Evolutionary conservation across 768 basidiomycete genomes (phyloP), one percentile per base, ranked within the genome.

Genomic region (Suillus plorans): DNA sequence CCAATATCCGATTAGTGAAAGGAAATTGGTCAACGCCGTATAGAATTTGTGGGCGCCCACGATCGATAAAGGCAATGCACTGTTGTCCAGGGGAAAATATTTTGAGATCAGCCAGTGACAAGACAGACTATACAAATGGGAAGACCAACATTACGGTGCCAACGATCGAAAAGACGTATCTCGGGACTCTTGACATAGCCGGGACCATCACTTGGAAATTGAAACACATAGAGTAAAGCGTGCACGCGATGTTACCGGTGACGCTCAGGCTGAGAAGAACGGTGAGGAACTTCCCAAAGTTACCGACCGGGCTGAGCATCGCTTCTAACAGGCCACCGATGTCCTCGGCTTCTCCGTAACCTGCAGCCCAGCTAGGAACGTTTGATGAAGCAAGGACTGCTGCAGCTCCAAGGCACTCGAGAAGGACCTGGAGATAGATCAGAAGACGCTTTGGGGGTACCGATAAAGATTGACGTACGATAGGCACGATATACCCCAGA

Each of bases 211-310:
- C 81, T 71, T 94, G 92, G 67, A 92, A 79, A 71, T 86, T 89
- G 64, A 94, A 81, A 67, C 87, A 85, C 64, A 90, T 84, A 52
- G 89, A 92, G 75, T 97, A 97, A 66, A 94, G 87, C 7, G 91
- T 90, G 3, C 89, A 86, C 1, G 92, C 90, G 53, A 92, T 89
- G 77, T 95, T 95, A 3, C 86, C 91, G 2, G 88, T 86, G 14
- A 93, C 86, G 64, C 88, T 88, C 37, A 95, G 76, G n/a, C 89
- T 86, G 67, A 94, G 80, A 62, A 95, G 72, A 34, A 90, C 89
- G 0, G 88, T 80, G 53, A 92, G 78, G 75, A 91, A 86, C 68
- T 90, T 90, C 1, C 90, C 86, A 74, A 91, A 91, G 39, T 81
- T 81, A 1, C 86, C 85, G 1, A 79, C 77, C 4, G 90, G 92